A percentile compares a stretch with the other conserved stretches of the same genome.
phyloP scores from a whole-genome alignment of 2,329 filamentous ascomycete genomes.

The Plenodomus biglobosus region DNA sequence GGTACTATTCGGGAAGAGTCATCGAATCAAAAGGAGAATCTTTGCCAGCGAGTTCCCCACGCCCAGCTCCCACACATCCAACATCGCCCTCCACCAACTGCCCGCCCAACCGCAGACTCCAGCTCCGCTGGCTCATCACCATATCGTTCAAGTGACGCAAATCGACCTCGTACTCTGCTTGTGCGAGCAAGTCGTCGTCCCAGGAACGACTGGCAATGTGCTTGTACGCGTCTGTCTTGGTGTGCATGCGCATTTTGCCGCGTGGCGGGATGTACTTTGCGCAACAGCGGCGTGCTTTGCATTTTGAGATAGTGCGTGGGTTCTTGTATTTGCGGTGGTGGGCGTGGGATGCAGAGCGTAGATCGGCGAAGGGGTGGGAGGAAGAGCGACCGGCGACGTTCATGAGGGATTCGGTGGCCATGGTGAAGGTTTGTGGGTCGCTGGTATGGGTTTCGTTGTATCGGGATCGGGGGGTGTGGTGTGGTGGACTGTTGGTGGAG shows the following conservation, averaged over 20 bases:
- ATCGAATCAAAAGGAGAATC: too few relatives aligned
- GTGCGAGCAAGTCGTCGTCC: neutral
- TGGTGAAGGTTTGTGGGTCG: neutral
- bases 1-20: too few relatives aligned
- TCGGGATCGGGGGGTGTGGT: too few relatives aligned
- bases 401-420: neutral
- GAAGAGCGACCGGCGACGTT: neutral
- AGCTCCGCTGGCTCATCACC: neutral
- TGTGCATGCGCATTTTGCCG: neutral
- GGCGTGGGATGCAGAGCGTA: conserved; percentile 11
- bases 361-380: conserved; percentile 9
- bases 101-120: too few relatives aligned
- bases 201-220: neutral
- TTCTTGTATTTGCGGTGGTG: conserved; percentile 1
- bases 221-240: neutral
- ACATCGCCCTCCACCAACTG: too few relatives aligned
- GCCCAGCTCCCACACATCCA: neutral
- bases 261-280: neutral
- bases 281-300: neutral
- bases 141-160: neutral
- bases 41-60: too few relatives aligned
- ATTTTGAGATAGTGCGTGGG: neutral
- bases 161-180: neutral
- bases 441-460: too few relatives aligned
- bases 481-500: neutral